Percentiles rank a stretch among this genome's conserved stretches.
phyloP scores from a whole-genome alignment of 108 stramenopile species.

The Schizochytrium sp. region DNA sequence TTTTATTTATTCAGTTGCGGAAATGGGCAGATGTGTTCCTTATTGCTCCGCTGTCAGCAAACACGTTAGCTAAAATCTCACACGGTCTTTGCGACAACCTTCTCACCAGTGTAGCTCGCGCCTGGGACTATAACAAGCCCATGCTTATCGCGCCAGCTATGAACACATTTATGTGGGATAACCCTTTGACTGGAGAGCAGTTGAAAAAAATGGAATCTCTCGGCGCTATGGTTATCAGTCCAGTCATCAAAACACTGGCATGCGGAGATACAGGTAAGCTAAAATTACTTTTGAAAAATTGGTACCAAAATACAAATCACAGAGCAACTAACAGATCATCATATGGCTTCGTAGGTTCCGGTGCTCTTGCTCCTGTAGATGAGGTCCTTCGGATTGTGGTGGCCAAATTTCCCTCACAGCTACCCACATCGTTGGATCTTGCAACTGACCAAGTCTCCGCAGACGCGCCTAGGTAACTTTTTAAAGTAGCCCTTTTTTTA shows the following conservation, averaged over 20 bases:
- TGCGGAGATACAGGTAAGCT: constrained; percentile 85
- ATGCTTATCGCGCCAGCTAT: constrained; percentile 90
- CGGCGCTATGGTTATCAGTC: constrained; percentile 67
- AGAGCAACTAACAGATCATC: neutral
- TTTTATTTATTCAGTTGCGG: constrained; percentile 68
- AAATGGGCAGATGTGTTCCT: constrained; percentile 87
- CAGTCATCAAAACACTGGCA: constrained; percentile 80
- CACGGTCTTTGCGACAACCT: constrained; percentile 90
- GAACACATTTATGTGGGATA: constrained; percentile 94
- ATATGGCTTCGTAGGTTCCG: constrained; percentile 62
- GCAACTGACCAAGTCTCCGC: no score
- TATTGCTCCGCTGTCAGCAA: constrained; percentile 86
- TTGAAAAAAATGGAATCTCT: neutral
- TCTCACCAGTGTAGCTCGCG: constrained; percentile 82
- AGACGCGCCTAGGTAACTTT: no score
- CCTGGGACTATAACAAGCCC: constrained; percentile 90
- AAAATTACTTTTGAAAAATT: neutral
- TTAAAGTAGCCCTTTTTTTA: no score
- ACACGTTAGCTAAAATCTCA: constrained; percentile 83
- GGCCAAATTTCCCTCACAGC: no score
- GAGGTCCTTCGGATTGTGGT: constrained; percentile 70
- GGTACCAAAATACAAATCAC: neutral
- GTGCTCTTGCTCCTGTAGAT: constrained; percentile 84
- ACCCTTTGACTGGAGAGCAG: constrained; percentile 80
- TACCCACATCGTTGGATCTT: no score